Percentiles rank a stretch among this genome's conserved stretches.
phyloP scores from a whole-genome alignment of 805 yeast genomes.

The Soucietia sequanensis region DNA sequence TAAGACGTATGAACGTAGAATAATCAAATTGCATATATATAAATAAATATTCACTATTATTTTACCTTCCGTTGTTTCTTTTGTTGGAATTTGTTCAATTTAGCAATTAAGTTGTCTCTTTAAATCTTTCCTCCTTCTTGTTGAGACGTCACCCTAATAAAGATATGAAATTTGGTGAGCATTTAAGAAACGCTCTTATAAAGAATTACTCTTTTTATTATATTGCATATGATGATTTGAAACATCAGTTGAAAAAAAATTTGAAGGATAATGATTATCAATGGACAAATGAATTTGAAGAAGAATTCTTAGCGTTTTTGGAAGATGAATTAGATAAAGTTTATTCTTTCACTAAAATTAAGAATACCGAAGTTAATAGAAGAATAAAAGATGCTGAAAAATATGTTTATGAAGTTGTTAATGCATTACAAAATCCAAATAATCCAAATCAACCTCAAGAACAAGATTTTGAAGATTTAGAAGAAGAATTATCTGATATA shows the following conservation, averaged over 20 bases:
- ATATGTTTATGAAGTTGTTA: constrained; percentile 66
- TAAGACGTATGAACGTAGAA: too few relatives aligned
- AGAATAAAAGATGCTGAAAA: constrained; percentile 80
- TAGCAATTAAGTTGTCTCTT: too few relatives aligned
- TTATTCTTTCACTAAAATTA: constrained; percentile 84
- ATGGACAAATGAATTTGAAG: constrained; percentile 83
- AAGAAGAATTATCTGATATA: constrained; percentile 57
- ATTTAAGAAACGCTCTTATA: constrained; percentile 82
- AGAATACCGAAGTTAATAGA: constrained; percentile 80
- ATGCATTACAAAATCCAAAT: constrained; percentile 36
- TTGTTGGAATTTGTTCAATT: too few relatives aligned
- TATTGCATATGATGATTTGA: constrained; percentile 87
- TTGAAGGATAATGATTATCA: constrained; percentile 51
- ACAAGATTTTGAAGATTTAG: constrained; percentile 43
- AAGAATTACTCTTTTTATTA: constrained; percentile 90
- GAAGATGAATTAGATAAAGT: constrained; percentile 92
- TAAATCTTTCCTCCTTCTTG: too few relatives aligned
- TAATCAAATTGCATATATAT: too few relatives aligned
- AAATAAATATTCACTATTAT: too few relatives aligned
- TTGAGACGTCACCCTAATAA: too few relatives aligned
- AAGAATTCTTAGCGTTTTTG: constrained; percentile 68
- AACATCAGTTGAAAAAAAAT: constrained; percentile 72
- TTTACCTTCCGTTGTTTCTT: too few relatives aligned
- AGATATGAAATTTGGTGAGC: constrained; percentile 93
- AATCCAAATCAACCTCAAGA: constrained; percentile 34